Percentiles rank a stretch among this genome's conserved stretches.
Evolutionary conservation across 2,329 filamentous ascomycete species (phyloP).

Genomic region (Tolypocladium inflatum): DNA sequence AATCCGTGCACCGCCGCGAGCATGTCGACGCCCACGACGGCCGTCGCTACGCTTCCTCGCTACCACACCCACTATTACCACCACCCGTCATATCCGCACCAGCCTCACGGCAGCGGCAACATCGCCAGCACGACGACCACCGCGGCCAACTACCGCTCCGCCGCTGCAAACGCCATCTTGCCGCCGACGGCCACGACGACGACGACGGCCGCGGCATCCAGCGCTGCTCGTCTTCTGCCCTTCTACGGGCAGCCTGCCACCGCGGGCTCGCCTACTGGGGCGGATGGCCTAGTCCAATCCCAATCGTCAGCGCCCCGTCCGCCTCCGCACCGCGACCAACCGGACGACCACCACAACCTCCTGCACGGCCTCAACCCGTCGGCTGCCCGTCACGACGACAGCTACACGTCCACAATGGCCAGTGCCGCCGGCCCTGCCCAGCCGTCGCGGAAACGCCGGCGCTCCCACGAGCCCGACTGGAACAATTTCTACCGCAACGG

Average conservation of each 20-base stretch:
- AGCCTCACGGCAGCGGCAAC: slow-evolving; percentile 15
- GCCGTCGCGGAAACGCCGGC: slow-evolving; percentile 40
- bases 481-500: slow-evolving; percentile 74
- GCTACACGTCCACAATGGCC: slow-evolving; percentile 10
- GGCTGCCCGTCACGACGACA: slow-evolving; percentile 10
- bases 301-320: slow-evolving; percentile 20
- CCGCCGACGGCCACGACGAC: slow-evolving; percentile 11
- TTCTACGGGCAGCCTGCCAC: slow-evolving; percentile 16
- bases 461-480: slow-evolving; percentile 65
- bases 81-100: slow-evolving; percentile 45
- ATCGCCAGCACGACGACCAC: slow-evolving; percentile 10
- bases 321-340: slow-evolving; percentile 16
- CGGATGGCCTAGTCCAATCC: slow-evolving; percentile 21
- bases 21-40: slow-evolving; percentile 78
- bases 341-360: slow-evolving; percentile 11
- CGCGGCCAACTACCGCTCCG: slow-evolving; percentile 19
- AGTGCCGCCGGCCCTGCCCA: slow-evolving; percentile 16
- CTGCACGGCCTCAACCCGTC: slow-evolving; percentile 8
- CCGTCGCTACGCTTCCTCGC: slow-evolving; percentile 61
- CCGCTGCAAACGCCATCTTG: slow-evolving; percentile 15
- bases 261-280: slow-evolving; percentile 18
- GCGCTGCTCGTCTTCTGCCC: slow-evolving; percentile 14
- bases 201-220: slow-evolving; percentile 13
- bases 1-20: slow-evolving; percentile 1
- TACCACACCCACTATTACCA: slow-evolving; percentile 59